Conservation (phyloP, 2,329 filamentous ascomycete genomes). For the Botrytis aclada region DNA sequence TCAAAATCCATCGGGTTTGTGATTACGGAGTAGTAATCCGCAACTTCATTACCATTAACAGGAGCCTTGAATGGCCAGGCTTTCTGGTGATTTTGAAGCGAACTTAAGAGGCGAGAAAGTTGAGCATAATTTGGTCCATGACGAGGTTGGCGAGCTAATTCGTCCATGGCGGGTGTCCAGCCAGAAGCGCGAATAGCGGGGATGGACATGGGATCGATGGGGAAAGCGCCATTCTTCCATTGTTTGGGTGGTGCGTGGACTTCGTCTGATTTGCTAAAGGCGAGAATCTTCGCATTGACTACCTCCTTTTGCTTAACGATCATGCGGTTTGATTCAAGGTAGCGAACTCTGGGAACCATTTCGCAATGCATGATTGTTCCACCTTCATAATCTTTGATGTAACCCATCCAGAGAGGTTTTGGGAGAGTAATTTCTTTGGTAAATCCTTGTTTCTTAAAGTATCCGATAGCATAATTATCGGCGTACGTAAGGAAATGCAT, state of each 20-base stretch:
- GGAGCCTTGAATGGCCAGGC: slow-evolving; percentile 95
- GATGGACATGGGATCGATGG: slow-evolving; percentile 83
- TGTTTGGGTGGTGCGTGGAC: slow-evolving; percentile 81
- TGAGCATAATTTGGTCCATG: slow-evolving; percentile 97
- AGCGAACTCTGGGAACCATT: slow-evolving; percentile 92
- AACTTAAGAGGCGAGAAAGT: slow-evolving; percentile 86
- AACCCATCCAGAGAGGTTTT: slow-evolving; percentile 93
- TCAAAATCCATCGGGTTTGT: slow-evolving; percentile 95
- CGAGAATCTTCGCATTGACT: slow-evolving; percentile 90
- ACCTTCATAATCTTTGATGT: slow-evolving; percentile 99
- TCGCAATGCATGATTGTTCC: slow-evolving; percentile 99
- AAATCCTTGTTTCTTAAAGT: slow-evolving; percentile 99
- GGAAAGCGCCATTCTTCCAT: slow-evolving; percentile 72
- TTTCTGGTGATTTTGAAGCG: slow-evolving; percentile 88
- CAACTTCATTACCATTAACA: slow-evolving; percentile 91
- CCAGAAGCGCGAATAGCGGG: slow-evolving; percentile 86
- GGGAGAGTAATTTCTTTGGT: slow-evolving; percentile 97
- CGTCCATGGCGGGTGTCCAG: slow-evolving; percentile 98
- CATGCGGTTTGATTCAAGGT: slow-evolving; percentile 90
- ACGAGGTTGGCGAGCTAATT: slow-evolving; percentile 87
- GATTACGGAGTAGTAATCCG: slow-evolving; percentile 99
- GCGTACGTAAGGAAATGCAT: slow-evolving; percentile 99
- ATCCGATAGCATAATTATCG: slow-evolving; percentile 97
- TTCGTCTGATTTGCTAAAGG: slow-evolving; percentile 83
- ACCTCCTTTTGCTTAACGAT: slow-evolving; percentile 95